Evolutionary conservation across 495 filamentous ascomycete species (phyloP).

Genomic region (Cercophora newfieldiana): DNA sequence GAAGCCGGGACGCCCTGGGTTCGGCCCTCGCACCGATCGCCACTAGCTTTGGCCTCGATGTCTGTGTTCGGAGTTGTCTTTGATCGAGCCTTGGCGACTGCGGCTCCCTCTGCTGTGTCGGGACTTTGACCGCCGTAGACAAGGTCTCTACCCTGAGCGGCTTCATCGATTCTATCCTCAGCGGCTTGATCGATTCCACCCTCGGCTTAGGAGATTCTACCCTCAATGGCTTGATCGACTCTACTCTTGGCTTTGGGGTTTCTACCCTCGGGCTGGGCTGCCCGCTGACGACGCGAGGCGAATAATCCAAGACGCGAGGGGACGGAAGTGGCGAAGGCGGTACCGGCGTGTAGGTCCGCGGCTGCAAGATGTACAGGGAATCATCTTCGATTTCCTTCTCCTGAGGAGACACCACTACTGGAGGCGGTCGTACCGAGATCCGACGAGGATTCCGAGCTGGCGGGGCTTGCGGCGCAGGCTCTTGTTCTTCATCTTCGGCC

Average conservation of each 20-base stretch:
- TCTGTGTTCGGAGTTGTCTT: slow-evolving; percentile 15
- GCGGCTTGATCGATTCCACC: background rate
- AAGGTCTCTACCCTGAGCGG: slow-evolving; percentile 3
- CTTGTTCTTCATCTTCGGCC: background rate
- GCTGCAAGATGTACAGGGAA: slow-evolving; percentile 50
- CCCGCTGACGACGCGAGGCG: background rate
- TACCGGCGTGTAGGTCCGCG: slow-evolving; percentile 54
- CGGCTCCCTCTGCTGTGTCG: background rate
- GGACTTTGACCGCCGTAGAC: background rate
- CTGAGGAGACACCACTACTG: slow-evolving; percentile 16
- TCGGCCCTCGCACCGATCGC: slow-evolving; percentile 26
- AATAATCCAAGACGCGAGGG: slow-evolving; percentile 33
- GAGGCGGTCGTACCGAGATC: slow-evolving; percentile 27
- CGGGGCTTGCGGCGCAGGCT: slow-evolving; percentile 17
- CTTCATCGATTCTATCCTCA: background rate
- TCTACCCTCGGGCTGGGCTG: background rate
- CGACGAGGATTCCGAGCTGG: slow-evolving; percentile 35
- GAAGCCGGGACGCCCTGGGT: background rate
- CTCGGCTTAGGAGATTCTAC: slow-evolving; percentile 7
- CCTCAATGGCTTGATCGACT: background rate
- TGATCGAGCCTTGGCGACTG: slow-evolving; percentile 3
- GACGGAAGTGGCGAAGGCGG: slow-evolving; percentile 51
- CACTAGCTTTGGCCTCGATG: slow-evolving; percentile 27
- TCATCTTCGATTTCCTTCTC: slow-evolving; percentile 28
- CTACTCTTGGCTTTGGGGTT: background rate